A percentile compares a stretch with the other conserved stretches of the same genome.
These are phyloP conservation scores for Rhodotorula graminis DNA, from an alignment of 768 basidiomycete species.

Conservation along the genomic window DNA sequence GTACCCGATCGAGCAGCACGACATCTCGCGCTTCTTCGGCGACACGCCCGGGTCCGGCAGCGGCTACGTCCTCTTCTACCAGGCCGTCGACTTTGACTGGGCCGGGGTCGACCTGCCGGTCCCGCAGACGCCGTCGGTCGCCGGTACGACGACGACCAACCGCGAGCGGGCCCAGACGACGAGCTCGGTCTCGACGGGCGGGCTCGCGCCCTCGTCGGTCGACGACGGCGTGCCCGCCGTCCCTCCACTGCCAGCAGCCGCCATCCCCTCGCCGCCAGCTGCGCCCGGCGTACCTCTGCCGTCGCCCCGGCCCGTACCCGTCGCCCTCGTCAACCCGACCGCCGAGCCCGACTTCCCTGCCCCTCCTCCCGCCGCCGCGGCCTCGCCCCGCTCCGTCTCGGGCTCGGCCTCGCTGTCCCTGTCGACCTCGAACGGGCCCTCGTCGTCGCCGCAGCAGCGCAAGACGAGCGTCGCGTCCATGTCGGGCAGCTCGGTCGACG, in stretches of 20 bases:
- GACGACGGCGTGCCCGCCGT: slow-evolving; percentile 15
- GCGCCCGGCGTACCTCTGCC: background rate
- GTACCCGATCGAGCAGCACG: slow-evolving; percentile 75
- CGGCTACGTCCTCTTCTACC: slow-evolving; percentile 96
- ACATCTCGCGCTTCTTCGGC: slow-evolving; percentile 91
- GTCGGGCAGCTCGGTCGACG: slow-evolving; percentile 10
- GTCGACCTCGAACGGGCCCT: background rate
- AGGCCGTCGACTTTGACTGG: slow-evolving; percentile 62
- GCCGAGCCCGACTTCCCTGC: background rate
- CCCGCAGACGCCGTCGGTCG: background rate
- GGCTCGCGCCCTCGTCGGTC: background rate
- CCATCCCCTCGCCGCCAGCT: background rate
- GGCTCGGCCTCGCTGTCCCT: background rate
- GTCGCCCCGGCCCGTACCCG: background rate
- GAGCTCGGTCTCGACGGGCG: slow-evolving; percentile 23
- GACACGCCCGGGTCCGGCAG: slow-evolving; percentile 68
- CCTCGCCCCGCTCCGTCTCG: background rate
- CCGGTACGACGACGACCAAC: background rate
- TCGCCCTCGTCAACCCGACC: slow-evolving; percentile 12
- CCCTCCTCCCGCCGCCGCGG: background rate
- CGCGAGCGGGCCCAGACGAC: slow-evolving; percentile 10
- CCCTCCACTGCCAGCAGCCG: slow-evolving; percentile 21
- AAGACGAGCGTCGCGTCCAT: slow-evolving; percentile 13
- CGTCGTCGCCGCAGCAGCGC: background rate
- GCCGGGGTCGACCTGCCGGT: slow-evolving; percentile 10